Base-by-base conservation (phyloP, 78 protist species). In the Chrysochromulina tobinii region DNA sequence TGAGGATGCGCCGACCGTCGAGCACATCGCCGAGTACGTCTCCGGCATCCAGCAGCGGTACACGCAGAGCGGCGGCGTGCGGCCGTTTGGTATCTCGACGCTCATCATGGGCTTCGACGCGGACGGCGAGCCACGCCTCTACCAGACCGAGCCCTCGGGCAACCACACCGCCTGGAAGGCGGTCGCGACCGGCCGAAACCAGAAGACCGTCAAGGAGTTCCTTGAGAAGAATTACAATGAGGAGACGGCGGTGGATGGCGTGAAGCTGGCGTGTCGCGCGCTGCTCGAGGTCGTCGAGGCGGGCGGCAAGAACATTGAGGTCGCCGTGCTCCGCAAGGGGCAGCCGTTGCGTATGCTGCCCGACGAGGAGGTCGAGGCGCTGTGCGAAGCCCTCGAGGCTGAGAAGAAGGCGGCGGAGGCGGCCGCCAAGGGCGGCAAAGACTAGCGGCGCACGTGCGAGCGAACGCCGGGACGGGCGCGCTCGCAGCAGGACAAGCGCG, bases 71-170 rank as follows among this genome's bases (percentile, higher is more conserved):
- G 99, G 98, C 3, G 79, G 79, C 20, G 97, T 96, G 79, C 96
- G 99, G 20, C 99, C 99, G 23, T 99, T 98, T 81, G 99, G 99
- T 53, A 95, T 99, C 55, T 95, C 99, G 21, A 94, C 98, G 9
- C 94, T 99, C 64, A 96, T 99, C 59, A 96, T 95, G 18, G 99
- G 99, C 55, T 97, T 97, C 68, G 98, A 98, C 90, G 17, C 8
- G 7, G 97, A 96, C 87, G 98, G 98, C 66, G 87, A 92, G n/a
- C 98, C 98, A 51, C 93, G 68, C 48, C 96, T 99, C 53, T 99
- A 88, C 91, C 96, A 97, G 92, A 99, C 99, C 0, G 99, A 98
- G 59, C 99, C 99, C 55, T 93, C 98, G 1, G 99, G 99, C 50
- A 94, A 91, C 38, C 96, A 77, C 93, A 61, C 97, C 18, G 97